Base-by-base conservation (phyloP, 352 stramenopile genomes). In the Phytophthora pseudosyringae region DNA sequence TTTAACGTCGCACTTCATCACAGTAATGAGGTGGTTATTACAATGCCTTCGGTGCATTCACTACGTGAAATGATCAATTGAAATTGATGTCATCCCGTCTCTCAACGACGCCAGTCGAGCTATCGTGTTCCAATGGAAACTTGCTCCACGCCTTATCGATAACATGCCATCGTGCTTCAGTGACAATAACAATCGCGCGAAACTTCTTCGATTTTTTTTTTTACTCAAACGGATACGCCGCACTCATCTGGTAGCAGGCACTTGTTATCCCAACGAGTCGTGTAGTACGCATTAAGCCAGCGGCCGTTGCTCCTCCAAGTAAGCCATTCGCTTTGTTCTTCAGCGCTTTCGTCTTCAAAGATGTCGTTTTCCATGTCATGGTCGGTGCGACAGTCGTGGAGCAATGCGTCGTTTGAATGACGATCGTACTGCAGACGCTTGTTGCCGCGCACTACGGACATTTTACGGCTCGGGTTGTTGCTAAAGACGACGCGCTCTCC, bases 401-500 rank as follows among this genome's bases (percentile, higher is more conserved):
- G 65, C 9, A 60, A 29, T 12, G 84, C 69, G n/a, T 54, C 61
- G 33, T 51, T 76, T 2, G 70, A 75, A 7, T 67, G 56, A 1
- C 60, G 60, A 49, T 89, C 80, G 31, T 86, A 87, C 8, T 79
- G 64, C 4, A 86, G 58, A 9, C 80, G 73, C 3, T 62, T 35
- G 12, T 86, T 57, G 25, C 75, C 77, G 1, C 61, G 61, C 0
- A 87, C 65, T 4, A 74, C 59, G 40, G 75, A 70, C 51, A 83
- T 70, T 41, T 85, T 78, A 13, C 60, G 67, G 16, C 68, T 60
- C 6, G 80, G 77, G 29, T 89, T 89, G 73, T 87, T 89, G 48
- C 68, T 86, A 65, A 63, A 86, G 26, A 87, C 77, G 12, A 71
- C 48, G 12, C 70, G 67, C 47, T 74, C 53, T 3, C 72, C 71